Evolutionary conservation across 148 eudicot species (phyloP).

Genomic region (Rhododendron ferrugineum): DNA sequence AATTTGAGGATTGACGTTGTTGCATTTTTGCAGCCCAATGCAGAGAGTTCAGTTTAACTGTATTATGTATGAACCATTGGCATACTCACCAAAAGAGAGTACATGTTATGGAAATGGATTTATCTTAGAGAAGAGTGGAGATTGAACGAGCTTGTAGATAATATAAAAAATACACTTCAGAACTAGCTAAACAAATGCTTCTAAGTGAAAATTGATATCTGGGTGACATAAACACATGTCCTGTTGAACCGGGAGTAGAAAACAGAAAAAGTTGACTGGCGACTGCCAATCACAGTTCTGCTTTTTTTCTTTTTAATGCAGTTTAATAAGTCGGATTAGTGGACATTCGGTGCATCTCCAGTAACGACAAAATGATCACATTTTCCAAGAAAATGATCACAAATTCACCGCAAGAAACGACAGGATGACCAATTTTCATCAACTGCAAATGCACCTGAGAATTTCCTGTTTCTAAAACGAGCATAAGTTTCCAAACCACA

Average conservation of each 20-base stretch:
- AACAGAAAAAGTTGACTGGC: not conserved
- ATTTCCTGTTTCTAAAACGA: not conserved
- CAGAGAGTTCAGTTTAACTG: not conserved
- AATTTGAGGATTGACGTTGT: not conserved
- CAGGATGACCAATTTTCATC: not conserved
- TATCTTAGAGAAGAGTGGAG: not conserved
- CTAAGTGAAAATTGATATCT: not conserved
- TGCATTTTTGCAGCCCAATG: not conserved
- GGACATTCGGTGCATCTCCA: not conserved
- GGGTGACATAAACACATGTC: not conserved
- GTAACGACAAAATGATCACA: not conserved
- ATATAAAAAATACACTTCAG: not conserved
- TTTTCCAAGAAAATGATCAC: not conserved
- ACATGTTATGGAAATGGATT: not conserved
- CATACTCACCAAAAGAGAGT: not conserved
- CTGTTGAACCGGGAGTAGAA: not conserved
- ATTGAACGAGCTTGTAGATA: not conserved
- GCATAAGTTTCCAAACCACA: not conserved
- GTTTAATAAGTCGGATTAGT: not conserved
- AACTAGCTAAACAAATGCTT: not conserved
- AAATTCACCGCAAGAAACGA: not conserved
- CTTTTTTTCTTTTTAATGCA: not conserved
- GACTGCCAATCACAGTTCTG: not conserved
- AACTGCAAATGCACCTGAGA: not conserved
- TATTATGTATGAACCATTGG: not conserved